phyloP scores from a whole-genome alignment of 75 land plant species.

The Cunninghamia lanceolata region DNA sequence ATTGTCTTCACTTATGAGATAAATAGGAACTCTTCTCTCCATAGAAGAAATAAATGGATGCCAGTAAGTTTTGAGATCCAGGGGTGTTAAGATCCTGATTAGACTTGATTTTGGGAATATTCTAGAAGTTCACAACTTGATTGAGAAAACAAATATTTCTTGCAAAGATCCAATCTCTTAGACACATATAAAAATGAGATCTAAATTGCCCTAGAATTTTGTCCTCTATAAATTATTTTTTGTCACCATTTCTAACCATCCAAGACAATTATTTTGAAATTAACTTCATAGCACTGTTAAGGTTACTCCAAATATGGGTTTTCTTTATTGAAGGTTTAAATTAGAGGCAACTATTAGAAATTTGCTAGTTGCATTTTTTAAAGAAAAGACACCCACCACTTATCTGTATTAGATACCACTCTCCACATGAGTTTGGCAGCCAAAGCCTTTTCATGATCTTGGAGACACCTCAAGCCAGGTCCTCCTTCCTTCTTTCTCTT shows the following conservation, averaged over 20 bases:
- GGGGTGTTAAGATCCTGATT: neutral
- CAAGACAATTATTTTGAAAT: neutral
- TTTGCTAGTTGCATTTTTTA: neutral
- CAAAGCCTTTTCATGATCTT: neutral
- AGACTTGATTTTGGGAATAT: neutral
- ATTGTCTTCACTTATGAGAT: neutral
- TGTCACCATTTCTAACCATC: neutral
- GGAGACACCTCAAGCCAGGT: neutral
- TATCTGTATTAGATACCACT: neutral
- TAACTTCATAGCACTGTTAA: neutral
- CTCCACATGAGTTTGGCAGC: neutral
- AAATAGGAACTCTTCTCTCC: neutral
- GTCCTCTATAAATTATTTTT: neutral
- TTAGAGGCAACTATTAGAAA: neutral
- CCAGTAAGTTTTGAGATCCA: neutral
- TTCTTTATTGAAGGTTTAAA: neutral
- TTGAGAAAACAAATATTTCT: neutral
- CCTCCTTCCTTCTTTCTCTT: too few relatives aligned
- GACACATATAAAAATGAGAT: neutral
- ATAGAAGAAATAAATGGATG: neutral
- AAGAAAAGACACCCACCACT: neutral
- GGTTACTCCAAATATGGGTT: neutral
- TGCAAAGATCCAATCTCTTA: neutral
- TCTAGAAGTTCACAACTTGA: neutral
- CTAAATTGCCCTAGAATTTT: neutral